phyloP scores from a whole-genome alignment of 73 alveolate genomes.

The Paramecium pentaurelia region DNA sequence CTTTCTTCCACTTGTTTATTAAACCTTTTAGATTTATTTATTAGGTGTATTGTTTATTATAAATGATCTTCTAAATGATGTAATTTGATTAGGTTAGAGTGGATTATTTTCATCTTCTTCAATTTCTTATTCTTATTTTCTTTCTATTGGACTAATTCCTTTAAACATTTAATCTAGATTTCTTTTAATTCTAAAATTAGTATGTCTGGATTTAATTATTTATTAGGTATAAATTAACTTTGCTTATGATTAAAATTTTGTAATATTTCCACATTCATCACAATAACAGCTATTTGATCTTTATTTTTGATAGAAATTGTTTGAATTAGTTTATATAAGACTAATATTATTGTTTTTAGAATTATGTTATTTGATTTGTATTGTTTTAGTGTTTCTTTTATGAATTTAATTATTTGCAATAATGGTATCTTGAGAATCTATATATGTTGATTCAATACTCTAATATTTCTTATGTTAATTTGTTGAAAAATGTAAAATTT shows the following conservation, averaged over 20 bases:
- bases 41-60: neutral
- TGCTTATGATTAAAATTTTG: neutral
- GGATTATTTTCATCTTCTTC: slow-evolving; percentile 2
- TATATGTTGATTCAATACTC: neutral
- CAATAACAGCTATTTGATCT: neutral
- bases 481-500: neutral
- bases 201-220: neutral
- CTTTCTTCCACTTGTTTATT: neutral
- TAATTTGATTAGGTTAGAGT: neutral
- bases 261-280: neutral
- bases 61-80: neutral
- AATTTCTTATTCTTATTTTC: neutral
- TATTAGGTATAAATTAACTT: neutral
- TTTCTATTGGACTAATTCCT: slow-evolving; percentile 3
- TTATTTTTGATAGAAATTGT: neutral
- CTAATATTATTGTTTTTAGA: neutral
- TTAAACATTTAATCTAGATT: neutral
- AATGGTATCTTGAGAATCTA: neutral
- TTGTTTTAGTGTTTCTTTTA: neutral
- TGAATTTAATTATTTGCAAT: neutral
- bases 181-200: neutral
- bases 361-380: neutral
- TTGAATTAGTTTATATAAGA: neutral
- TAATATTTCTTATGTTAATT: neutral
- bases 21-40: neutral